Evolutionary conservation across 305 asterid genomes (phyloP).

Genomic region (Fraxinus angustifolia): DNA sequence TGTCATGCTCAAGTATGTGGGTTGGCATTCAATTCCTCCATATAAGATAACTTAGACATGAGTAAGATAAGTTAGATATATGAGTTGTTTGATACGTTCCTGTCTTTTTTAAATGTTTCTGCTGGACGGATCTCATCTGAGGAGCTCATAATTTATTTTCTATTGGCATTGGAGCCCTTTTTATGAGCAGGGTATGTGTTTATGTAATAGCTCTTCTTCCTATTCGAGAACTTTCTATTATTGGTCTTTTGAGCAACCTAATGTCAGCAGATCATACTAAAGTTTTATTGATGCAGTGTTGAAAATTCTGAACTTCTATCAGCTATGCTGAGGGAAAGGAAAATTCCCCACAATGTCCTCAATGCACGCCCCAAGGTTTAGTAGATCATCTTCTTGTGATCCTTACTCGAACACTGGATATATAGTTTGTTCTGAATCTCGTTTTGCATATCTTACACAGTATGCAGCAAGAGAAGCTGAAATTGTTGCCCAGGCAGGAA

Average conservation of each 20-base stretch:
- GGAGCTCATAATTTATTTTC: conserved; percentile 10
- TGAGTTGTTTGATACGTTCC: neutral
- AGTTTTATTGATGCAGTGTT: conserved; percentile 64
- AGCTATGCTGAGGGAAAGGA: conserved; percentile 61
- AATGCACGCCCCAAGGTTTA: conserved; percentile 97
- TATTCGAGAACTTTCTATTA: neutral
- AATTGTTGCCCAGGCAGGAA: conserved; percentile 96
- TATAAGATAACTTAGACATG: conserved; percentile 1
- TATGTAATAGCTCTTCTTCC: neutral
- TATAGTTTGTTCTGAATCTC: neutral
- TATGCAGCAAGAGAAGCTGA: conserved; percentile 99
- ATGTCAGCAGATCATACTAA: conserved; percentile 11
- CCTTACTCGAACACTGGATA: neutral
- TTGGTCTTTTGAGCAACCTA: neutral
- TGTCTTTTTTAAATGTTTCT: neutral
- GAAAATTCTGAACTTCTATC: conserved; percentile 93
- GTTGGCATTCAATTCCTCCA: neutral
- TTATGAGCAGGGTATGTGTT: neutral
- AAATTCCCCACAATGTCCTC: conserved; percentile 90
- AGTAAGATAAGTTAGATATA: conserved; percentile 3
- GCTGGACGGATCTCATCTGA: conserved; percentile 1
- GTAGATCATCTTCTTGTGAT: neutral
- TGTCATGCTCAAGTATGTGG: neutral
- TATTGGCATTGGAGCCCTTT: conserved; percentile 8
- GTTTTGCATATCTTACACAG: conserved; percentile 40